Evolutionary conservation across 225 moss, liverwort and hornwort genomes (phyloP), one percentile per base, ranked within the genome.

Genomic region (Sphagnum contortum): DNA sequence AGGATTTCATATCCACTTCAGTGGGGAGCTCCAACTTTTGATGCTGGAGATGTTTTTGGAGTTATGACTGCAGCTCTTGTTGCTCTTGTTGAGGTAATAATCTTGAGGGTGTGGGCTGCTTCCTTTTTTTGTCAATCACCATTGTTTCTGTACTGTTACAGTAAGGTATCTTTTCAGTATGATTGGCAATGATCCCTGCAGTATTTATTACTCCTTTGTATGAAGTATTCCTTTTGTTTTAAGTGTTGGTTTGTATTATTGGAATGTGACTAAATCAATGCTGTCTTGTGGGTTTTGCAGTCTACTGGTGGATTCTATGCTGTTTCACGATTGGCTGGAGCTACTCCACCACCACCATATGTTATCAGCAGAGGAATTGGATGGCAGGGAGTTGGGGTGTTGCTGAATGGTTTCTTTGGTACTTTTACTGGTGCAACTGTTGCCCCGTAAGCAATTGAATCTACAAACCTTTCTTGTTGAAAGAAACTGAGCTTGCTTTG

Each of bases 331-430:
- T 60, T 96, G 5, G 79, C 95, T 0, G 95, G 95, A 50, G 95
- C 95, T 1, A 92, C 95, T 55, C 95, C 95, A 0, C 95, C 95
- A 8, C 95, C 95, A 0, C 92, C 95, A 5, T 83, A 81, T 55
- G 92, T 96, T 0, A 88, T 96, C 45, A 92, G 92, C 63, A 79
- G 95, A 47, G 95, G 92, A 3, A 87, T 96, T 5, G 95, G 95
- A 45, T 96, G 92, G 92, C 92, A 92, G 69, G 92, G 92, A 0
- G 71, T 90, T 13, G 90, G 92, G 8, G 12, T 93, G 2, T 11
- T 93, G 54, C 52, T 93, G 11, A 61, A 76, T 14, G 92, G 90
- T 4, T 73, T 82, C 0, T 93, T 75, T 3, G 92, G 92, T 5
- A 73, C 84, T 0, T 85, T 85, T 29, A 72, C 92, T 0, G 92